phyloP scores from a whole-genome alignment of 768 basidiomycete genomes.

The Boletales sp. region DNA sequence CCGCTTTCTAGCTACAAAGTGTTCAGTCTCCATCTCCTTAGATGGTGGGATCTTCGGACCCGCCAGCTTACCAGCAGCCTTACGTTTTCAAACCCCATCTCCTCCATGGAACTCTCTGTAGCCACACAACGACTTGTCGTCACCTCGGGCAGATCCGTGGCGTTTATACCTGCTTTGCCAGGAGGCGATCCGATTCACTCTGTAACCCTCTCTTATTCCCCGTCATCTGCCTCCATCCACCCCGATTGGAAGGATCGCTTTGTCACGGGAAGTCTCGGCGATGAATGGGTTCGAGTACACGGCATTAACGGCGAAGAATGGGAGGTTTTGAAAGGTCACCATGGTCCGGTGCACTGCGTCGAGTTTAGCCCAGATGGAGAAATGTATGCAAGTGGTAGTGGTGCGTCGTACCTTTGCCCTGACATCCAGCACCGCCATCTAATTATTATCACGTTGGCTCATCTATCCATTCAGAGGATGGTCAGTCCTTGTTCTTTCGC shows the following conservation, averaged over 20 bases:
- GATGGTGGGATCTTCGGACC: slow-evolving; percentile 96
- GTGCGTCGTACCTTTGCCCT: slow-evolving; percentile 45
- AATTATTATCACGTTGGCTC: slow-evolving; percentile 7
- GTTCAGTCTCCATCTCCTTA: slow-evolving; percentile 27
- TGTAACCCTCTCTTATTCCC: slow-evolving; percentile 76
- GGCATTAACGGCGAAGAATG: slow-evolving; percentile 86
- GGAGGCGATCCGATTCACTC: slow-evolving; percentile 65
- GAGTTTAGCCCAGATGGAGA: slow-evolving; percentile 96
- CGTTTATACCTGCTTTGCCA: slow-evolving; percentile 80
- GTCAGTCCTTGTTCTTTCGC: slow-evolving; percentile 35
- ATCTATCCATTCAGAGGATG: slow-evolving; percentile 56
- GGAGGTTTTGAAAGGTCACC: slow-evolving; percentile 93
- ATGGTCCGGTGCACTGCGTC: slow-evolving; percentile 94
- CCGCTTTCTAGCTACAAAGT: too few species aligned
- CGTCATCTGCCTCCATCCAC: slow-evolving; percentile 94
- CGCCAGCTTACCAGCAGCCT: slow-evolving; percentile 66
- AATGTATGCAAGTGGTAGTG: slow-evolving; percentile 95
- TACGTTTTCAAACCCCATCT: slow-evolving; percentile 74
- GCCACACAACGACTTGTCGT: slow-evolving; percentile 82
- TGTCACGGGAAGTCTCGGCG: slow-evolving; percentile 83
- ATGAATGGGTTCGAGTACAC: slow-evolving; percentile 97
- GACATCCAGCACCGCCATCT: slow-evolving; percentile 5
- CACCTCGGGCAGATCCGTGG: slow-evolving; percentile 88
- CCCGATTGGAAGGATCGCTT: slow-evolving; percentile 86
- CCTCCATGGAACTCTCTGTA: slow-evolving; percentile 89